Percentiles rank a stretch among this genome's conserved stretches.
phyloP scores from a whole-genome alignment of 2,329 filamentous ascomycete species.

The Chaetoscypha palmicola region DNA sequence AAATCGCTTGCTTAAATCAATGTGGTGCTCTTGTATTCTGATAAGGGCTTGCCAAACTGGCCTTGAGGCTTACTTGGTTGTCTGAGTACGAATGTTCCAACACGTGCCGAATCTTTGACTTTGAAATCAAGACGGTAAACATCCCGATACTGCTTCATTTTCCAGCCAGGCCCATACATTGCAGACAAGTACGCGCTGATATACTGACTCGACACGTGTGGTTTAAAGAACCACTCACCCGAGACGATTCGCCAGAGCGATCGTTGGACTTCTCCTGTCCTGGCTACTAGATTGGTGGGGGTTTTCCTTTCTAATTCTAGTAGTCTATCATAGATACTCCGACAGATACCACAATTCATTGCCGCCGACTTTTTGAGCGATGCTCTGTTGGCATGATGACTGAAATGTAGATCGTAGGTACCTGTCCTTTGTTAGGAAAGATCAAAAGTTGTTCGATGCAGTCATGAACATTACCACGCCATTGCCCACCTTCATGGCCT shows the following conservation, averaged over 20 bases:
- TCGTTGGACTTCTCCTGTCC: background rate
- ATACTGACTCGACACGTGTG: background rate
- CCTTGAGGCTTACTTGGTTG: no score
- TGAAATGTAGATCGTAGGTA: slow-evolving; percentile 3
- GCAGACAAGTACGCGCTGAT: slow-evolving; percentile 1
- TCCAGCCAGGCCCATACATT: background rate
- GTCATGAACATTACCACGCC: no score
- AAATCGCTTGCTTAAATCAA: background rate
- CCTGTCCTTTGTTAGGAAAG: no score
- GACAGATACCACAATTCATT: slow-evolving; percentile 3
- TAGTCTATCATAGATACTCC: background rate
- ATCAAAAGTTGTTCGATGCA: no score
- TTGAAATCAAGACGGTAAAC: slow-evolving; percentile 7
- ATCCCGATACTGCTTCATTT: background rate
- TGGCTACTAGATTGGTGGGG: no score
- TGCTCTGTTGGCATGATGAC: background rate
- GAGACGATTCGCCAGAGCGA: background rate
- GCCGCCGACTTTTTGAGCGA: background rate
- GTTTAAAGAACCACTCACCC: background rate
- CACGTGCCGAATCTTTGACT: background rate
- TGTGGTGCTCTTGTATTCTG: no score
- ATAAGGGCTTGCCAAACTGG: no score
- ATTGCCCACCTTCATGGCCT: background rate
- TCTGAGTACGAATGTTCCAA: slow-evolving; percentile 5
- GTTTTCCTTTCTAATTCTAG: background rate